Conservation (phyloP, 2,329 filamentous ascomycete genomes). For the Aspergillus sp. region DNA sequence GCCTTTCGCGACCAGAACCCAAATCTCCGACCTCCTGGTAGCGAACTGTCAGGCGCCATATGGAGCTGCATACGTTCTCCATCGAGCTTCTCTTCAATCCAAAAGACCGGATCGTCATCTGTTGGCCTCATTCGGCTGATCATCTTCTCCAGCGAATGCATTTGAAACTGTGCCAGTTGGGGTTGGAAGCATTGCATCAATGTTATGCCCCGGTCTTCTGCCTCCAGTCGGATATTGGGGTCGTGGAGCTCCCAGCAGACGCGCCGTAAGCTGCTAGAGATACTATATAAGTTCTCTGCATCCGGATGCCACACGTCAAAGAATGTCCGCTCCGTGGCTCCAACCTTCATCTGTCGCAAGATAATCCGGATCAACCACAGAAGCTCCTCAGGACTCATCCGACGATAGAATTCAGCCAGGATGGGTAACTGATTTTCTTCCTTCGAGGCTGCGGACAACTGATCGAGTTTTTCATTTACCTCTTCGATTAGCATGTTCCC, state of each 20-base stretch:
- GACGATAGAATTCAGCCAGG: conserved; percentile 73
- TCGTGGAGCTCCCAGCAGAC: conserved; percentile 93
- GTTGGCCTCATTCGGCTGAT: conserved; percentile 60
- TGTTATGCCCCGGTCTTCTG: conserved; percentile 65
- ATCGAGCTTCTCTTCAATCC: conserved; percentile 97
- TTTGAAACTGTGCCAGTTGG: conserved; percentile 87
- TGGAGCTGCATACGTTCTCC: conserved; percentile 97
- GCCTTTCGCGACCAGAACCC: conserved; percentile 92
- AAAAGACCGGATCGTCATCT: conserved; percentile 70
- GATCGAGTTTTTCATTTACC: conserved; percentile 80
- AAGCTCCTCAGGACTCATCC: conserved; percentile 89
- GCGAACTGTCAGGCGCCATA: conserved; percentile 64
- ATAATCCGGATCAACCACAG: conserved; percentile 94
- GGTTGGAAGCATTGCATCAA: conserved; percentile 97
- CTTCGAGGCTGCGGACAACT: conserved; percentile 64
- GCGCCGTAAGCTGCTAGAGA: conserved; percentile 79
- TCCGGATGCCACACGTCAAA: conserved; percentile 77
- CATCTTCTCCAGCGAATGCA: conserved; percentile 73
- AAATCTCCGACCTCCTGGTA: conserved; percentile 66
- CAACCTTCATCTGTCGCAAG: conserved; percentile 67
- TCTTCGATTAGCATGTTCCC: conserved; percentile 81
- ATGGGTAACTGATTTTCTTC: conserved; percentile 81
- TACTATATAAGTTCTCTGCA: conserved; percentile 72
- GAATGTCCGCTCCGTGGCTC: conserved; percentile 81
- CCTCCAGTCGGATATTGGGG: conserved; percentile 63